Evolutionary conservation across 495 filamentous ascomycete genomes (phyloP), one percentile per base, ranked within the genome.

Genomic region (Neurospora sp.): DNA sequence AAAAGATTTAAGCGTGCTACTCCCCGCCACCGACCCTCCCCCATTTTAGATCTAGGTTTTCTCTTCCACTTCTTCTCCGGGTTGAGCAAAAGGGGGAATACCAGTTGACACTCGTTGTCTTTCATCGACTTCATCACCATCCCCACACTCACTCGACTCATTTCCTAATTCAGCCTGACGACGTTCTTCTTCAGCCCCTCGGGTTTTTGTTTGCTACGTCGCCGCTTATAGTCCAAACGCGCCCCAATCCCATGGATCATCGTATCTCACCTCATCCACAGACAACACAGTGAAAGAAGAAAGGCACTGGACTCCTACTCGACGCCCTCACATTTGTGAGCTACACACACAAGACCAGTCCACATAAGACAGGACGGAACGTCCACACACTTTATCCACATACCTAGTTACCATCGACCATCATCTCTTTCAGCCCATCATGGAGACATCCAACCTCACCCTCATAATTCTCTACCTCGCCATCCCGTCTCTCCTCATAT

Each of bases 401-500:
- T 35, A 61, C 22, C 2, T 31, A 16, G 12, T 35, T 18, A 3
- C 20, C 53, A 61, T 6, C 27, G 27, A 12, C 9, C 44, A 11
- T 61, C 53, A 61, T 61, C 53, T 31, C 27, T 6, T 35, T 18
- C 53, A 18, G 27, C 11, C 6, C 40, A 77, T 70, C 5, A 80
- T 81, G 80, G 79, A 81, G 46, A 35, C 53, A 27, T 61, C 53
- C 27, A 61, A 35, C n/a, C 42, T 79, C 38, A 53, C 79, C 1
- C 71, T 85, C 44, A 46, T 84, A 10, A 75, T 85, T 20, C 75
- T 84, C 46, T 85, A 83, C 74, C 70, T 85, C 59, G 83, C 83
- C 66, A 81, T 85, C 69, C 84, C 83, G 16, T 81, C 82, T 61
- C 76, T 85, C 20, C 61, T 85, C 41, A 79, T 82, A 69, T 85